These are phyloP conservation scores for Penicillium digitatum DNA, from an alignment of 2,329 filamentous ascomycete species.

Conservation along the genomic window DNA sequence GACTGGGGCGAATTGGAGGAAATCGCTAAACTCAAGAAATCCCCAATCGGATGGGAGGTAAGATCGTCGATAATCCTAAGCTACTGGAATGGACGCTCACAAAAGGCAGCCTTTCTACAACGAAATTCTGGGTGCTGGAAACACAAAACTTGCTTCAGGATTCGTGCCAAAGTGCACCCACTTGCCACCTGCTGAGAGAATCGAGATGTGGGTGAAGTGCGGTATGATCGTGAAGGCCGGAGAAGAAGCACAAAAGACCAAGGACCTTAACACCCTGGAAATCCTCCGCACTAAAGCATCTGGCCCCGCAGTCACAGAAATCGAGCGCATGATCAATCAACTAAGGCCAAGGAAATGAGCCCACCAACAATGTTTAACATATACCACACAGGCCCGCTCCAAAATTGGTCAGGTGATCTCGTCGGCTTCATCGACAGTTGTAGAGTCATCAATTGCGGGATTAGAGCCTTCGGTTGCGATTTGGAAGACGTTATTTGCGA, in stretches of 20 bases:
- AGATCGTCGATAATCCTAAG: conserved; percentile 33
- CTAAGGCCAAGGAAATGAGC: conserved; percentile 45
- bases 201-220: conserved; percentile 96
- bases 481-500: conserved; percentile 17
- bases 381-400: conserved; percentile 1
- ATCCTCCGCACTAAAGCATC: conserved; percentile 70
- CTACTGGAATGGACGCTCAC: conserved; percentile 27
- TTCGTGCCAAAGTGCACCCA: conserved; percentile 86
- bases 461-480: conserved; percentile 12
- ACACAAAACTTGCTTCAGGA: conserved; percentile 73
- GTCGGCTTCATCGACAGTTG: conserved; percentile 37
- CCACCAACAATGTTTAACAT: conserved; percentile 12
- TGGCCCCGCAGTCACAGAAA: conserved; percentile 66
- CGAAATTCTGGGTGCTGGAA: conserved; percentile 80
- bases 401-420: conserved; percentile 41
- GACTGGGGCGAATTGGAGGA: conserved; percentile 94
- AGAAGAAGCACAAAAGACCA: conserved; percentile 81
- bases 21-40: conserved; percentile 68
- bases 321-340: conserved; percentile 70
- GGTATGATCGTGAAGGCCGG: conserved; percentile 83
- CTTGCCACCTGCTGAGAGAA: conserved; percentile 63
- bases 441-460: conserved; percentile 26
- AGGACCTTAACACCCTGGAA: conserved; percentile 72
- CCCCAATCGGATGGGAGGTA: conserved; percentile 94
- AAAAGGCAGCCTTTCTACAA: conserved; percentile 78